A percentile compares a stretch with the other conserved stretches of the same genome.
These are phyloP conservation scores for Aechmea fasciata DNA, from an alignment of 176 grass and related monocot species.

Conservation along the genomic window DNA sequence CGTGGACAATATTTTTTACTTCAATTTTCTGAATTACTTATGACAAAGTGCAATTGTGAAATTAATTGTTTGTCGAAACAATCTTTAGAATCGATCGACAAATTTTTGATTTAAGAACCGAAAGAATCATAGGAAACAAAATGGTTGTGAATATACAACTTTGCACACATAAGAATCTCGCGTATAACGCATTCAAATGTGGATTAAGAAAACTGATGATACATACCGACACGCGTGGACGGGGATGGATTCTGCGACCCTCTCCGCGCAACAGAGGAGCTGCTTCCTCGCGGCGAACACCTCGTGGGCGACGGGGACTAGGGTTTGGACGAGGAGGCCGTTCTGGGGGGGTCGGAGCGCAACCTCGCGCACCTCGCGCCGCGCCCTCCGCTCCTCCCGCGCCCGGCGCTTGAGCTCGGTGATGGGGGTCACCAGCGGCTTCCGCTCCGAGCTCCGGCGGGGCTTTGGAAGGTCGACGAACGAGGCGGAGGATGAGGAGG, in stretches of 20 bases:
- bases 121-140: no score
- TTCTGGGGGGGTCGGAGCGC: conserved; percentile 18
- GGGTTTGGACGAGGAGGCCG: conserved; percentile 9
- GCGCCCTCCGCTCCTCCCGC: neutral
- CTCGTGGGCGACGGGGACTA: conserved; percentile 14
- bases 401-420: conserved; percentile 7
- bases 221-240: conserved; percentile 17
- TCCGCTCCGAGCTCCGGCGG: neutral
- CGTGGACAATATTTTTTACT: no score
- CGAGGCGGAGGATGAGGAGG: neutral
- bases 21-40: no score
- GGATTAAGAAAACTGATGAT: neutral
- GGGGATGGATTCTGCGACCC: conserved; percentile 4
- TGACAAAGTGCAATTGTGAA: no score
- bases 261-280: conserved; percentile 5
- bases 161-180: no score
- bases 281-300: conserved; percentile 1
- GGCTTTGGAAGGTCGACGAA: conserved; percentile 1
- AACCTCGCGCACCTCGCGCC: conserved; percentile 5
- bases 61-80: no score
- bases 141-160: no score
- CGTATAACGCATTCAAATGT: neutral
- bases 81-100: no score
- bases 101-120: no score
- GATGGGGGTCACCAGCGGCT: conserved; percentile 12